These are phyloP conservation scores for Trichoderma sp. DNA, from an alignment of 2,329 filamentous ascomycete genomes.

Conservation along the genomic window DNA sequence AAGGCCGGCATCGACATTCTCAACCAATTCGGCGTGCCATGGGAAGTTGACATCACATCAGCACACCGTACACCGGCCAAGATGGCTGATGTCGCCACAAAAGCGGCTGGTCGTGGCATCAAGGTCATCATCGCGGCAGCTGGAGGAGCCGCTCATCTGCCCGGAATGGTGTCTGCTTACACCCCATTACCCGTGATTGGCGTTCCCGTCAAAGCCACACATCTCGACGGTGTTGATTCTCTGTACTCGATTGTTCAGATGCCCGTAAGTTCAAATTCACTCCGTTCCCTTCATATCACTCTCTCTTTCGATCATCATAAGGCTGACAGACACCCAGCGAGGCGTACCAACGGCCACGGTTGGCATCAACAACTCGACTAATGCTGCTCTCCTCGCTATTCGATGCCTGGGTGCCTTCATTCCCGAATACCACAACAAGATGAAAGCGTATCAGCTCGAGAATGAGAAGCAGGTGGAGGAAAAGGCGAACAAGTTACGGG, in stretches of 20 bases:
- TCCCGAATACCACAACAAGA: slow-evolving; percentile 51
- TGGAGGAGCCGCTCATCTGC: slow-evolving; percentile 69
- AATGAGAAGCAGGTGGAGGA: slow-evolving; percentile 62
- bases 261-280: slow-evolving; percentile 50
- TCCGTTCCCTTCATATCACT: slow-evolving; percentile 18
- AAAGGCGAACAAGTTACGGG: slow-evolving; percentile 58
- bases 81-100: slow-evolving; percentile 65
- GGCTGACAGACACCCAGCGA: slow-evolving; percentile 27
- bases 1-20: slow-evolving; percentile 64
- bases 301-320: slow-evolving; percentile 33
- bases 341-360: slow-evolving; percentile 74
- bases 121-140: slow-evolving; percentile 74
- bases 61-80: slow-evolving; percentile 71
- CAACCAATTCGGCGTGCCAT: slow-evolving; percentile 67
- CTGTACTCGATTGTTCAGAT: slow-evolving; percentile 74
- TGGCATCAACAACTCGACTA: slow-evolving; percentile 76
- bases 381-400: slow-evolving; percentile 69
- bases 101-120: slow-evolving; percentile 62
- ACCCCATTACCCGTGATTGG: slow-evolving; percentile 73
- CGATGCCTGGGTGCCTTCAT: slow-evolving; percentile 62
- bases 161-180: slow-evolving; percentile 71
- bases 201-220: slow-evolving; percentile 71
- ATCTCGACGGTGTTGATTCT: slow-evolving; percentile 69
- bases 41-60: slow-evolving; percentile 72
- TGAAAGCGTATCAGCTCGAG: slow-evolving; percentile 59